A percentile compares a stretch with the other conserved stretches of the same genome.
Evolutionary conservation across 2,329 filamentous ascomycete genomes (phyloP).

Genomic region (Claviceps spartinae): DNA sequence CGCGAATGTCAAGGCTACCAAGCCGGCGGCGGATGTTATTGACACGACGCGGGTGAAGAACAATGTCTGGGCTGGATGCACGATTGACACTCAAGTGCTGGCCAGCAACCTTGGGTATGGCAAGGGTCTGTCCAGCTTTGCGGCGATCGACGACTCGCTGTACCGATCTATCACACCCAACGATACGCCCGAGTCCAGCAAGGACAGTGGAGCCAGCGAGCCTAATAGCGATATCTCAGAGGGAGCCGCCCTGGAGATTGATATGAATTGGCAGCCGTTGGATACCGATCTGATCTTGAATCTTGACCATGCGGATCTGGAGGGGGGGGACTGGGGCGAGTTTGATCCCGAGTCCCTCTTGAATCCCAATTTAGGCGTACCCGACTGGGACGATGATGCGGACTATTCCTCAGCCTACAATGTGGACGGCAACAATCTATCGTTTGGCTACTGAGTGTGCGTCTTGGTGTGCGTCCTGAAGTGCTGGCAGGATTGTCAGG

Average conservation of each 20-base stretch:
- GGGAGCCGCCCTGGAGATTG: slow-evolving; percentile 37
- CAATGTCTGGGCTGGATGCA: slow-evolving; percentile 27
- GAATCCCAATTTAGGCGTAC: slow-evolving; percentile 11
- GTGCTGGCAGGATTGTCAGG: too few relatives aligned
- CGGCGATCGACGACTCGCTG: slow-evolving; percentile 34
- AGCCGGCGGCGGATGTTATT: slow-evolving; percentile 2
- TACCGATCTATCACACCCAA: slow-evolving; percentile 46
- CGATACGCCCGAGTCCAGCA: slow-evolving; percentile 51
- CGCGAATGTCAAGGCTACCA: slow-evolving; percentile 22
- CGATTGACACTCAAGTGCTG: slow-evolving; percentile 36
- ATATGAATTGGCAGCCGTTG: slow-evolving; percentile 36
- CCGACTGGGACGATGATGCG: slow-evolving; percentile 34
- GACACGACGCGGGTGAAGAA: slow-evolving; percentile 3
- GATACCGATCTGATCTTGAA: slow-evolving; percentile 31
- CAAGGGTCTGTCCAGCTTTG: slow-evolving; percentile 25
- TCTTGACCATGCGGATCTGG: slow-evolving; percentile 22
- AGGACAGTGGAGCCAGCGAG: slow-evolving; percentile 45
- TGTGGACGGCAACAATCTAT: slow-evolving; percentile 31
- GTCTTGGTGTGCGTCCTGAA: neutral
- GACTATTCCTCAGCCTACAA: slow-evolving; percentile 41
- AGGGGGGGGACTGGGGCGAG: slow-evolving; percentile 11
- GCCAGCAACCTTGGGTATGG: slow-evolving; percentile 22
- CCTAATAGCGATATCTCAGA: slow-evolving; percentile 50
- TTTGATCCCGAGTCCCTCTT: slow-evolving; percentile 18
- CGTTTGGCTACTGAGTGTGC: slow-evolving; percentile 11